Base-by-base conservation (phyloP, 805 yeast genomes). In the Kockiozyma suomiensis region DNA sequence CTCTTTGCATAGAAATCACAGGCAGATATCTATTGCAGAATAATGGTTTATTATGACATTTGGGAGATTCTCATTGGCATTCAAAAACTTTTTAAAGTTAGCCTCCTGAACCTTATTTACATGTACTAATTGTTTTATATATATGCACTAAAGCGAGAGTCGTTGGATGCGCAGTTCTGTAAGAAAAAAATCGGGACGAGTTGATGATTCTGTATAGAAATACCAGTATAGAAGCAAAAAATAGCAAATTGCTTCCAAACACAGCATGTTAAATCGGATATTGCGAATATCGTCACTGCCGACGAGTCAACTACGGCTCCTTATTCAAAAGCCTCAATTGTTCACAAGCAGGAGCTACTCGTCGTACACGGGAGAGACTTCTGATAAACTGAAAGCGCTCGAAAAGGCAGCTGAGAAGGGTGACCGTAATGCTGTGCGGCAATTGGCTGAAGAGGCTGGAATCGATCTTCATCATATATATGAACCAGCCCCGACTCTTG, bases 71-170 rank as follows among this genome's bases (percentile, higher is more conserved):
- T 47, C 28, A 47, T 30, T 30, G 35, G 50, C 38, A 32, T 19
- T 32, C 50, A 19, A 32, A 42, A 32, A n/a, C 8, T 35, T 47
- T 32, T 47, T 47, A 32, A 32, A 23, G 50, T 47, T 47, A 38
- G 17, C 8, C 40, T 17, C 26, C 40, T 32, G 38, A 32, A 47
- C 15, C n/a, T 30, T 47, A 47, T 26, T 17, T n/a, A 12, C 10
- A 30, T 32, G 35, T 35, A 4, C 35, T 26, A 6, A 1, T 1
- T n/a, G 1, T 1, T 25, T 1, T 8, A 15, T 2, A 13, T 28
- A 26, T 45, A 45, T 45, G 49, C 49, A 15, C 12, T 4, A 45
- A 25, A n/a, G n/a, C n/a, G n/a, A n/a, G n/a, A n/a, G n/a, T n/a
- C n/a, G n/a, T n/a, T n/a, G n/a, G n/a, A n/a, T n/a, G n/a, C n/a